phyloP scores from a whole-genome alignment of 75 land plant genomes.

The Selaginella tamariscina region DNA sequence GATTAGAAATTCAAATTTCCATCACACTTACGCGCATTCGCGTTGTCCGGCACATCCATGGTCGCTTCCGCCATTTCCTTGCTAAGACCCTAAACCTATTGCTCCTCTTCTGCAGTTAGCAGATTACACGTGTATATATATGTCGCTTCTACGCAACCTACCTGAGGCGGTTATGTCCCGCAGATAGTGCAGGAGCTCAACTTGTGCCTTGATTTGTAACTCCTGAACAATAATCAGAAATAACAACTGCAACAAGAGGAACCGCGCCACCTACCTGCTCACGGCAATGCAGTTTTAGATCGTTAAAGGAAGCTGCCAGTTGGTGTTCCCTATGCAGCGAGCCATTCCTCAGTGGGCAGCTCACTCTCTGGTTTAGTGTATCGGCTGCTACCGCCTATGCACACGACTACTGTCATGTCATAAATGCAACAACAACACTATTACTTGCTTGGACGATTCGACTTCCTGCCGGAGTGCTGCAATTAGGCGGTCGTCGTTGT shows the following conservation, averaged over 20 bases:
- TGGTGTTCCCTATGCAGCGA: constrained; percentile 9
- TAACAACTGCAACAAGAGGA: background rate
- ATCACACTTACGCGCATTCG: constrained; percentile 59
- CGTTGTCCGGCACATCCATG: constrained; percentile 68
- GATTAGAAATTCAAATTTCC: background rate
- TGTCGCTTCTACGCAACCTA: no score
- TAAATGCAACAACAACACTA: background rate
- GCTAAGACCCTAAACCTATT: constrained; percentile 7
- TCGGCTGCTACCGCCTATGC: background rate
- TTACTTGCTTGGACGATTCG: constrained; percentile 9
- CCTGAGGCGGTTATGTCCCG: constrained; percentile 5
- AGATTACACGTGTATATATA: no score
- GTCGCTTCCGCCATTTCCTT: constrained; percentile 29
- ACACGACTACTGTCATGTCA: background rate
- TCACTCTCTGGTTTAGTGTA: background rate
- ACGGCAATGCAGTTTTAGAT: constrained; percentile 11
- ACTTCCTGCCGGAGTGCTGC: constrained; percentile 10
- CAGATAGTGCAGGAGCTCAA: constrained; percentile 10
- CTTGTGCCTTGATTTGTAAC: constrained; percentile 15
- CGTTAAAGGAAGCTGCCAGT: constrained; percentile 16
- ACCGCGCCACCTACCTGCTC: constrained; percentile 4
- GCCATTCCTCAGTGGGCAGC: constrained; percentile 9
- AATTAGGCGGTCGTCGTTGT: constrained; percentile 13
- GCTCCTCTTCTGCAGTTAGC: no score
- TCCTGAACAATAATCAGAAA: background rate